These are phyloP conservation scores for Aspergillus transmontanensis DNA, from an alignment of 2,329 filamentous ascomycete genomes.

Conservation along the genomic window DNA sequence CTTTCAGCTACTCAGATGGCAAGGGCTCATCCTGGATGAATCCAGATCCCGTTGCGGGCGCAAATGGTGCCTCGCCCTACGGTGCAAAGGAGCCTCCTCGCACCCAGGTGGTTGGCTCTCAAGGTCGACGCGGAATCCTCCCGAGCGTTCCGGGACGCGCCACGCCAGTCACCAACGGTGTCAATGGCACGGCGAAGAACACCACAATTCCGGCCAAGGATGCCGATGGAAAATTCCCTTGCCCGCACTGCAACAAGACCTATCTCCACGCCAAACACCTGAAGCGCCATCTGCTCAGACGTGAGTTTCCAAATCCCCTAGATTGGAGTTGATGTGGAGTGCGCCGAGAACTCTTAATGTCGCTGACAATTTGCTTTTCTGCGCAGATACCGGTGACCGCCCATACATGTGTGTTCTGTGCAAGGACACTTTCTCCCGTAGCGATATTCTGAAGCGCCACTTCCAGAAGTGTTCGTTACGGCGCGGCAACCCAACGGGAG, in stretches of 20 bases:
- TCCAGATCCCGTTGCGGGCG: constrained; percentile 42
- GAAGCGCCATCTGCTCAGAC: constrained; percentile 92
- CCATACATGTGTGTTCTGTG: constrained; percentile 98
- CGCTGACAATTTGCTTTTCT: constrained; percentile 28
- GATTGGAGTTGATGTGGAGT: not conserved
- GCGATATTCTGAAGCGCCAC: constrained; percentile 97
- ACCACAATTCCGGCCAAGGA: constrained; percentile 90
- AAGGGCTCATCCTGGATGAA: constrained; percentile 56
- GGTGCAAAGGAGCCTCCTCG: constrained; percentile 47
- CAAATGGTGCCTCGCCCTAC: constrained; percentile 41
- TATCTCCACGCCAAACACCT: constrained; percentile 97
- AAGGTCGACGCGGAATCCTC: constrained; percentile 86
- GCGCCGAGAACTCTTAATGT: constrained; percentile 3
- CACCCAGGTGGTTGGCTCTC: constrained; percentile 91
- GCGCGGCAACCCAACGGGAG: constrained; percentile 91
- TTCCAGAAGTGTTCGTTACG: constrained; percentile 99
- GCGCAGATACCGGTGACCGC: constrained; percentile 87
- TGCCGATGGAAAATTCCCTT: constrained; percentile 96
- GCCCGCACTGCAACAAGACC: constrained; percentile 96
- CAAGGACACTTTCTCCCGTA: constrained; percentile 96
- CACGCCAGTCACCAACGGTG: constrained; percentile 65
- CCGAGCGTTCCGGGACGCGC: constrained; percentile 87
- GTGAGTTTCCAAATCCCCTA: constrained; percentile 62
- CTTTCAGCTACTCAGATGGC: constrained; percentile 61
- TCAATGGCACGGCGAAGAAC: constrained; percentile 71